These are phyloP conservation scores for Marsdenia floribunda DNA, from an alignment of 257 asterid genomes.

Conservation along the genomic window DNA sequence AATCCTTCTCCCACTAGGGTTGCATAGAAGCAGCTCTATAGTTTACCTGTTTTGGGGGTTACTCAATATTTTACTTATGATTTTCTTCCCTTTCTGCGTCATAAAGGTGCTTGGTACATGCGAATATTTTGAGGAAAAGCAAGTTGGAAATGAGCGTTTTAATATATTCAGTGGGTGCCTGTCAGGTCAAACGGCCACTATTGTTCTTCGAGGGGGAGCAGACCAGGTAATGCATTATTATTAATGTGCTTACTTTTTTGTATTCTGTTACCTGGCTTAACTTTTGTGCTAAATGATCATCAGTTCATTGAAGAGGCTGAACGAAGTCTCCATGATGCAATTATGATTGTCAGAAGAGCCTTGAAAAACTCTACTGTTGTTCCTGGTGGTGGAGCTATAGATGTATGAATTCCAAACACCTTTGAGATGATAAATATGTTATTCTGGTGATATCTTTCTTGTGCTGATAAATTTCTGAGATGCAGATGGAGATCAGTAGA, in stretches of 20 bases:
- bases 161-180: constrained; percentile 94
- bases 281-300: constrained; percentile 20
- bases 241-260: neutral
- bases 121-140: constrained; percentile 80
- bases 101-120: constrained; percentile 76
- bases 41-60: neutral
- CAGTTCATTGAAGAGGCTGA: constrained; percentile 45
- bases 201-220: constrained; percentile 96
- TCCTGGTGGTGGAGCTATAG: constrained; percentile 95
- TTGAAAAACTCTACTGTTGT: constrained; percentile 81
- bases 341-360: constrained; percentile 63
- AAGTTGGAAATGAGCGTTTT: constrained; percentile 94
- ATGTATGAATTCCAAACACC: constrained; percentile 45
- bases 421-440: constrained; percentile 1
- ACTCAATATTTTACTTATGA: neutral
- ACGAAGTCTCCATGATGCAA: constrained; percentile 36
- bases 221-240: constrained; percentile 61
- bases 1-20: neutral
- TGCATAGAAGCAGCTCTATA: neutral
- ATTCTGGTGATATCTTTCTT: neutral
- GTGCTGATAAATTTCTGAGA: constrained; percentile 10
- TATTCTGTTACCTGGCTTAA: constrained; percentile 14
- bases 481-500: constrained; percentile 86
- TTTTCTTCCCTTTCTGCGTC: constrained; percentile 2
- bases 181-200: constrained; percentile 78